Evolutionary conservation across 176 grass and related monocot species (phyloP).

Genomic region (Oryza rufipogon): DNA sequence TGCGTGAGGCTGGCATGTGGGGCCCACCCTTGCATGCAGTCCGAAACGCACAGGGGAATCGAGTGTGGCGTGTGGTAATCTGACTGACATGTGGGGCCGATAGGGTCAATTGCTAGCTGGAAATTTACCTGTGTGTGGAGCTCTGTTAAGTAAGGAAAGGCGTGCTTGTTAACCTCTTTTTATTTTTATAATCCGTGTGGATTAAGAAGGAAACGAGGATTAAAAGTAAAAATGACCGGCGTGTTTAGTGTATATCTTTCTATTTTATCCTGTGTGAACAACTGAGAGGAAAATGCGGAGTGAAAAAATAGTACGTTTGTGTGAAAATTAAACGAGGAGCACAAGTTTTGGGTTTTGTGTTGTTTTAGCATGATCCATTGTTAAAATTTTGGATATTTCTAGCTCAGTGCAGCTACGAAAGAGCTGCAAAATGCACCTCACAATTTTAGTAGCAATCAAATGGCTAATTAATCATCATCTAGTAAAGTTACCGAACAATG

Average conservation of each 20-base stretch:
- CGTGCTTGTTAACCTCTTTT: too few species aligned
- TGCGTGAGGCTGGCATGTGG: not conserved
- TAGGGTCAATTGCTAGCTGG: not conserved
- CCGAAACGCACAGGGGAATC: not conserved
- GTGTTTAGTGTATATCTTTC: not conserved
- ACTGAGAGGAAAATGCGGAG: not conserved
- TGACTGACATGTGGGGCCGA: not conserved
- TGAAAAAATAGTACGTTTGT: not conserved
- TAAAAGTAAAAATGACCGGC: not conserved
- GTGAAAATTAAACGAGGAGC: not conserved
- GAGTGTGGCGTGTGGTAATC: not conserved
- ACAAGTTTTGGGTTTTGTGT: not conserved
- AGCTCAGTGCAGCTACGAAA: too few species aligned
- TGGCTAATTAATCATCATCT: too few species aligned
- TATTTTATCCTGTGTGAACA: not conserved
- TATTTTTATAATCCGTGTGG: not conserved
- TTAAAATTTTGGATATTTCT: too few species aligned
- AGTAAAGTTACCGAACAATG: too few species aligned
- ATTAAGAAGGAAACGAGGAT: not conserved
- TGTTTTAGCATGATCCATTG: too few species aligned
- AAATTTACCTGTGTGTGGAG: not conserved
- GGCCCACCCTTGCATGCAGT: not conserved
- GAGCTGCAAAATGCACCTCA: too few species aligned
- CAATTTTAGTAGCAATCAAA: too few species aligned
- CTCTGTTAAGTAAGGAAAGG: not conserved